A percentile compares a stretch with the other conserved stretches of the same genome.
These are phyloP conservation scores for Grosmannia huntii DNA, from an alignment of 2,329 filamentous ascomycete genomes.

Conservation along the genomic window DNA sequence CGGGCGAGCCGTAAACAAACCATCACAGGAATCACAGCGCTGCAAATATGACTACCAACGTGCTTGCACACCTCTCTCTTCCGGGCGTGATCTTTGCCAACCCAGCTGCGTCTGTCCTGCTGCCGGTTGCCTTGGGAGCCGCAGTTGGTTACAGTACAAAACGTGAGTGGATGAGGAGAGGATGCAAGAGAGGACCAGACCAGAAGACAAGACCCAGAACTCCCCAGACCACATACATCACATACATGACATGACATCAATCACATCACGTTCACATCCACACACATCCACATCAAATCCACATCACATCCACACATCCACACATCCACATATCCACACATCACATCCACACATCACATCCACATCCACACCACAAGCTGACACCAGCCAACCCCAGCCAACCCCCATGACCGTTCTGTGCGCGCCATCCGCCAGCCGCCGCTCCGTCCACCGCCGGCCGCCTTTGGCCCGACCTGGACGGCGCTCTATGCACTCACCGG, in stretches of 20 bases:
- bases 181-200: too few species aligned
- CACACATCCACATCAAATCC: too few species aligned
- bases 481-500: conserved; percentile 68
- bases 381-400: conserved; percentile 7
- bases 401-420: conserved; percentile 2
- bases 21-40: not conserved
- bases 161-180: conserved; percentile 34
- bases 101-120: conserved; percentile 59
- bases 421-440: conserved; percentile 50
- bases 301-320: too few species aligned
- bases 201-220: not conserved
- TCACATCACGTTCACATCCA: too few species aligned
- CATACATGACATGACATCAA: too few species aligned
- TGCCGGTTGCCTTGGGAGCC: conserved; percentile 62
- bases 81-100: conserved; percentile 59
- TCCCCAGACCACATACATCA: too few species aligned
- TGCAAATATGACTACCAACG: conserved; percentile 53
- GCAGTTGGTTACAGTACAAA: conserved; percentile 57
- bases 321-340: too few species aligned
- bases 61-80: conserved; percentile 65
- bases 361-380: not conserved
- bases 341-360: too few species aligned
- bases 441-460: conserved; percentile 43
- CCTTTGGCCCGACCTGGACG: conserved; percentile 56
- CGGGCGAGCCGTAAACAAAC: not conserved